Evolutionary conservation across 495 filamentous ascomycete species (phyloP), one percentile per base, ranked within the genome.

Genomic region (Peziza echinospora): DNA sequence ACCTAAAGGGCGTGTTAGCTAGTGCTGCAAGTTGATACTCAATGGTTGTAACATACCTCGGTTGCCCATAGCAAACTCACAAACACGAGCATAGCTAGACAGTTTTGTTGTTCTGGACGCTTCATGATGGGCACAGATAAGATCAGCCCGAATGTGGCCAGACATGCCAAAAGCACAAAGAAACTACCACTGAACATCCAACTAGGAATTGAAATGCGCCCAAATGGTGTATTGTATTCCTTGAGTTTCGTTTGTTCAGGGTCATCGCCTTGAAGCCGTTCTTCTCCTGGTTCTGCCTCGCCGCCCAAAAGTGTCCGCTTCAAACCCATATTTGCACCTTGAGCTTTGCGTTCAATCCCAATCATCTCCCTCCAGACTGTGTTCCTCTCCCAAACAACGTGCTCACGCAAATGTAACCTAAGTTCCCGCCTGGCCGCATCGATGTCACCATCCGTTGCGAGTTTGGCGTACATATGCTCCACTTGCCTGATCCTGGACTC

Each of bases 291-390:
- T 47, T 91, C 82, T 3, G 63, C 63, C 24, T 82, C 80, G 5
- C 73, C 68, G 16, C 85, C 85, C 3, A 94, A 71, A 41, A 97
- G 69, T 5, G 84, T 84, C 48, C 76, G 71, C 47, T 75, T 63
- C 45, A 84, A 64, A 13, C 89, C 91, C 50, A 99, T 71, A 50
- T 86, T 93, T 10, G 87, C 89, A 21, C 86, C 89, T 62, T 99
- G 85, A 5, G 85, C 84, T 65, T 92, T 89, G 21, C 89, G 71
- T 65, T 99, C 89, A 50, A 99, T 83, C 46, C 87, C 89, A 57
- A 99, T 99, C 75, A 99, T 87, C 52, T 99, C 89, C 61, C 91
- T 68, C 89, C 89, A 99, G 4, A 99, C 89, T 0, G 89, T 99
- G 54, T 99, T 99, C 41, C 89, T 72, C 57, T 99, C 89, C 91